A percentile compares a stretch with the other conserved stretches of the same genome.
phyloP scores from a whole-genome alignment of 2,329 filamentous ascomycete species.

The Colletotrichum plurivorum region DNA sequence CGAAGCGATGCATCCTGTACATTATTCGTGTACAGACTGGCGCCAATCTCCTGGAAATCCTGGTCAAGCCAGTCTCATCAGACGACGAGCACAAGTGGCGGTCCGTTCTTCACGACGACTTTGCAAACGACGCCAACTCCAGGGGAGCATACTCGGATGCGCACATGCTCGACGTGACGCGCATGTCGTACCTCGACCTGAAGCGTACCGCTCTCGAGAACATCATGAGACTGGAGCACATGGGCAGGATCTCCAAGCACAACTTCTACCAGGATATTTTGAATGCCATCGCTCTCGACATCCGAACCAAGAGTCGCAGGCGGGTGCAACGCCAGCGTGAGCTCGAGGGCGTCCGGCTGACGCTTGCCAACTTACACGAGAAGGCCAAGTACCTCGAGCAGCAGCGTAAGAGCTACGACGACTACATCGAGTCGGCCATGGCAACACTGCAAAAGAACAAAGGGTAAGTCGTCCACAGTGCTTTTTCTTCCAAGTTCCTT shows the following conservation, averaged over 20 bases:
- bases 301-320: slow-evolving; percentile 95
- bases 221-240: slow-evolving; percentile 88
- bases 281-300: slow-evolving; percentile 96
- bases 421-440: slow-evolving; percentile 99
- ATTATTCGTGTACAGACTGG: slow-evolving; percentile 98
- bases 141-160: slow-evolving; percentile 91
- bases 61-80: slow-evolving; percentile 87
- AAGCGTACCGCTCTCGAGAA: slow-evolving; percentile 96
- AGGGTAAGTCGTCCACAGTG: slow-evolving; percentile 67
- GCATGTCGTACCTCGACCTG: slow-evolving; percentile 90
- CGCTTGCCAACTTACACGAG: slow-evolving; percentile 81
- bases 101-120: slow-evolving; percentile 84
- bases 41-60: slow-evolving; percentile 91
- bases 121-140: slow-evolving; percentile 75
- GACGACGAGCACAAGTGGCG: slow-evolving; percentile 95
- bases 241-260: slow-evolving; percentile 87
- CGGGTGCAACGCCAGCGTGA: slow-evolving; percentile 93
- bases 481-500: not conserved
- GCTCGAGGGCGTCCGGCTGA: slow-evolving; percentile 85
- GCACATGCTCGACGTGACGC: slow-evolving; percentile 89
- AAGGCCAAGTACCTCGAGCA: slow-evolving; percentile 95
- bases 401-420: slow-evolving; percentile 97
- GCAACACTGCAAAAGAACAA: slow-evolving; percentile 97
- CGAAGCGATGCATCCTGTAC: slow-evolving; percentile 95
- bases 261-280: slow-evolving; percentile 99